phyloP scores from a whole-genome alignment of 2,329 filamentous ascomycete genomes.

The Pyrenophora teres region DNA sequence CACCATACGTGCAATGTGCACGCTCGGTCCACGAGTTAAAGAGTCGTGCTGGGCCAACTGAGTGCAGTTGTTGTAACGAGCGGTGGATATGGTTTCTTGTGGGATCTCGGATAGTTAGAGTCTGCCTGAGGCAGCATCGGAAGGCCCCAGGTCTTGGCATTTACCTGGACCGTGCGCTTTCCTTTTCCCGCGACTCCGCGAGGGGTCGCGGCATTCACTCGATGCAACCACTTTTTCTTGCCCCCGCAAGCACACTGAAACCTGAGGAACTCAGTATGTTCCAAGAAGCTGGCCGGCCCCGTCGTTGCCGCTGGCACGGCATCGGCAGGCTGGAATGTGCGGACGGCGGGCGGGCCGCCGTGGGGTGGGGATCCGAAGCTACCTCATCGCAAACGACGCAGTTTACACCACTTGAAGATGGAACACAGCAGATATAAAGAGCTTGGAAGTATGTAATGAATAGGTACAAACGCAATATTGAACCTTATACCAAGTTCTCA shows the following conservation, averaged over 20 bases:
- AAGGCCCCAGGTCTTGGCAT: not conserved
- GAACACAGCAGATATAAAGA: conserved; percentile 29
- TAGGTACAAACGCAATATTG: not conserved
- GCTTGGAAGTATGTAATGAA: conserved; percentile 7
- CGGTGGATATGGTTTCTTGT: no score
- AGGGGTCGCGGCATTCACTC: conserved; percentile 15
- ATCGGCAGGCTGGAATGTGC: conserved; percentile 22
- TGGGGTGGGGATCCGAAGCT: conserved; percentile 43
- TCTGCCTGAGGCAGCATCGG: conserved; percentile 1
- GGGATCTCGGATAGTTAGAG: no score
- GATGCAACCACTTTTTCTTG: not conserved
- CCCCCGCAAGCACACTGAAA: conserved; percentile 13
- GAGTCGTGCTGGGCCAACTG: no score
- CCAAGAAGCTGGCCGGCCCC: conserved; percentile 33
- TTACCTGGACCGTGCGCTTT: conserved; percentile 10
- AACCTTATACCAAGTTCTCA: not conserved
- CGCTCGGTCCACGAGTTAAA: no score
- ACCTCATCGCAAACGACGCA: conserved; percentile 16
- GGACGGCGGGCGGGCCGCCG: conserved; percentile 25
- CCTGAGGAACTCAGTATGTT: conserved; percentile 20
- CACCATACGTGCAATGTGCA: not conserved
- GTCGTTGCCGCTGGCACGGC: conserved; percentile 25
- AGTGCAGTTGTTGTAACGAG: no score
- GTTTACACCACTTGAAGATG: conserved; percentile 14
- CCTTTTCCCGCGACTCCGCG: conserved; percentile 5